These are phyloP conservation scores for Myriosclerotinia duriaeana DNA, from an alignment of 2,329 filamentous ascomycete genomes.

Conservation along the genomic window DNA sequence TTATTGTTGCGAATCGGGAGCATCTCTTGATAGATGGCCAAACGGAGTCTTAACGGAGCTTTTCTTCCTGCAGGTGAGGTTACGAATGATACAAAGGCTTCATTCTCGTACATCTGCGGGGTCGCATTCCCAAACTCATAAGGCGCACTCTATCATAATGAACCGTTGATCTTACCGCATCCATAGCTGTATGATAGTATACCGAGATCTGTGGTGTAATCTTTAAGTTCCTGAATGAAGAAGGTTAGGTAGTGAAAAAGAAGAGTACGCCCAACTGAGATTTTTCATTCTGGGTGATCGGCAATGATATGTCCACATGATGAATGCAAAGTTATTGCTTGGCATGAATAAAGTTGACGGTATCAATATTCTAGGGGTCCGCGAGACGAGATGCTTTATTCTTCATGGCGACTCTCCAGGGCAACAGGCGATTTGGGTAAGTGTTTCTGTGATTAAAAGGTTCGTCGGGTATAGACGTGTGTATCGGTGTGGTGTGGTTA, in stretches of 20 bases:
- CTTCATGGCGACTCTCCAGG: background rate
- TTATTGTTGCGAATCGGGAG: background rate
- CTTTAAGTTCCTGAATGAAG: background rate
- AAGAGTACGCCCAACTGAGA: background rate
- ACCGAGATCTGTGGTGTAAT: background rate
- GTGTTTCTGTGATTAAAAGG: background rate
- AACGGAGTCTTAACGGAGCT: constrained; percentile 12
- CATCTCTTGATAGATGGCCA: background rate
- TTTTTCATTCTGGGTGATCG: background rate
- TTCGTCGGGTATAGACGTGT: no score
- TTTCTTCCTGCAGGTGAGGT: background rate
- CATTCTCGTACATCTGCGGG: background rate
- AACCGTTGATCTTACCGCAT: constrained; percentile 7
- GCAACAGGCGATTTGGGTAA: background rate
- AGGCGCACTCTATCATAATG: background rate
- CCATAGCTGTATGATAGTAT: background rate
- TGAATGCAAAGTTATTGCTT: background rate
- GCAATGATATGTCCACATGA: constrained; percentile 8
- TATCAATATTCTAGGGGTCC: background rate
- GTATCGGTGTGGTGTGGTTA: background rate
- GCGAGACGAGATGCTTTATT: background rate
- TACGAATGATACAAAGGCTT: background rate
- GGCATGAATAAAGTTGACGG: background rate
- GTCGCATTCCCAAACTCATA: background rate
- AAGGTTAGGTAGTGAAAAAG: background rate